phyloP scores from a whole-genome alignment of 2,329 filamentous ascomycete species.

The Xylaria sp. region DNA sequence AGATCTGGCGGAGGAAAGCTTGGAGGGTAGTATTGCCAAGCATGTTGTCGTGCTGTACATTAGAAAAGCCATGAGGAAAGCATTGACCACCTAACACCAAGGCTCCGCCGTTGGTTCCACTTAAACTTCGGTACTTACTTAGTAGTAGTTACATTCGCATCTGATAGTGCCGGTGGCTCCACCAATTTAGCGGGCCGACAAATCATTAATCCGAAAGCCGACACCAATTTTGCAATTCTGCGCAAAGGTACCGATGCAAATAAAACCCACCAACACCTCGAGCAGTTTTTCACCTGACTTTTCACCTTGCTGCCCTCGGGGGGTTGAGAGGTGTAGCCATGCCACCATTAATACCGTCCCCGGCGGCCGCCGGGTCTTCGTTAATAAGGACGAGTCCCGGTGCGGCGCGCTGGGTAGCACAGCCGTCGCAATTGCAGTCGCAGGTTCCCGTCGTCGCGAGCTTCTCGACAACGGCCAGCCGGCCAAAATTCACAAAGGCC shows the following conservation, averaged over 20 bases:
- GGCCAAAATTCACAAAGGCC: conserved; percentile 38
- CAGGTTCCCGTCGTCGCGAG: conserved; percentile 35
- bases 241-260: conserved; percentile 1
- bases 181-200: not conserved
- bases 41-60: not conserved
- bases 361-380: conserved; percentile 31
- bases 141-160: not conserved
- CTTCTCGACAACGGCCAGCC: conserved; percentile 47
- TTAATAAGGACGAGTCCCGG: conserved; percentile 25
- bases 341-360: conserved; percentile 44
- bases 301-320: conserved; percentile 26
- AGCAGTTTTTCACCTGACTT: conserved; percentile 5
- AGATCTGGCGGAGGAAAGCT: not conserved
- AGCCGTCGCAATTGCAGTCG: conserved; percentile 13
- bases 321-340: conserved; percentile 39
- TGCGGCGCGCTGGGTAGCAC: conserved; percentile 22
- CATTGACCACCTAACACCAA: not conserved
- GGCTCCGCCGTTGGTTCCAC: not conserved
- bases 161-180: not conserved
- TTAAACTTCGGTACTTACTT: not conserved
- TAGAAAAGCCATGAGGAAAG: not conserved
- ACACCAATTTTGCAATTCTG: conserved; percentile 27
- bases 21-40: conserved; percentile 5
- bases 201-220: conserved; percentile 37
- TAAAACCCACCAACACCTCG: conserved; percentile 8